Percentiles rank a stretch among this genome's conserved stretches.
phyloP scores from a whole-genome alignment of 2,329 filamentous ascomycete species.

The Fusarium sp. region DNA sequence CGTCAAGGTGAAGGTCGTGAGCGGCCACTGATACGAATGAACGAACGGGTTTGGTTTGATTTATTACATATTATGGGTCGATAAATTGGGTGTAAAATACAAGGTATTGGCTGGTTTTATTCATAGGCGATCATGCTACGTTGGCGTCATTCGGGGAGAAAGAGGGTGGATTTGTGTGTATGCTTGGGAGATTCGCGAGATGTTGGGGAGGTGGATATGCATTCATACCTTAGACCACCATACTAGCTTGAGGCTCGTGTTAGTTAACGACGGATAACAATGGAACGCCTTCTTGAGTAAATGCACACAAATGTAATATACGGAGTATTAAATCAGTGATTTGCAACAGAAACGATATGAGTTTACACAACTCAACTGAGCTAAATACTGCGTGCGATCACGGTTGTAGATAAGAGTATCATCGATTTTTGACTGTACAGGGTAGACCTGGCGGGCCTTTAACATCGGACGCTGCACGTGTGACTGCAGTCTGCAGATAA shows the following conservation, averaged over 20 bases:
- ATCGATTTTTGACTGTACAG: slow-evolving; percentile 25
- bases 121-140: slow-evolving; percentile 1
- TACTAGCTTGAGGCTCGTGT: not conserved
- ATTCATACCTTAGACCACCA: not conserved
- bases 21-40: slow-evolving; percentile 64
- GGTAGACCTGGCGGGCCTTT: slow-evolving; percentile 23
- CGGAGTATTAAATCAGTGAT: not conserved
- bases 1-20: slow-evolving; percentile 75
- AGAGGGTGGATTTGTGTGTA: not conserved
- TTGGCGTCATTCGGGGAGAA: slow-evolving; percentile 1
- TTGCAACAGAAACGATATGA: not conserved
- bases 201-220: not conserved
- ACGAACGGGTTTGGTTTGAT: not conserved
- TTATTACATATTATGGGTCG: not conserved
- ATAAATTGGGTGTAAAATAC: not conserved
- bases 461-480: slow-evolving; percentile 40
- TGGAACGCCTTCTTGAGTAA: not conserved
- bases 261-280: slow-evolving; percentile 2
- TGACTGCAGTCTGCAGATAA: slow-evolving; percentile 46
- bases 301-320: not conserved
- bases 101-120: not conserved
- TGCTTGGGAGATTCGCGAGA: not conserved
- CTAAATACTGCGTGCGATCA: not conserved
- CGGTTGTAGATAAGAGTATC: not conserved
- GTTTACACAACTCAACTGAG: not conserved